Conservation (phyloP, 192 early-diverging fungal genomes). For the Fimicolochytrium jonesii region DNA sequence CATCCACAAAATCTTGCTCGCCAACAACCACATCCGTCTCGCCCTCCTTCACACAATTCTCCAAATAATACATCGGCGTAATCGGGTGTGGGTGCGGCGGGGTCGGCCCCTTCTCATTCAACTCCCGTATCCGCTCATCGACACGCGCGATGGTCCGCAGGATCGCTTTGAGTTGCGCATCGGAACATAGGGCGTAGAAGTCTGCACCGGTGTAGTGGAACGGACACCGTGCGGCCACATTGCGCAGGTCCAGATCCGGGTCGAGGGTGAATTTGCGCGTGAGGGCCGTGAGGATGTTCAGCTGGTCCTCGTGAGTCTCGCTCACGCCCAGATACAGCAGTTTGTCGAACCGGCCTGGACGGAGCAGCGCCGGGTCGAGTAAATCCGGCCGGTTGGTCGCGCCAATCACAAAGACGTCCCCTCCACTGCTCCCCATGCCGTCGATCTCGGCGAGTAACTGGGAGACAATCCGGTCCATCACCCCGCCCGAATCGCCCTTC, state of each 20-base stretch:
- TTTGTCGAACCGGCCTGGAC: constrained; percentile 98
- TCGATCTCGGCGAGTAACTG: constrained; percentile 96
- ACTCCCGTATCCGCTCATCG: constrained; percentile 44
- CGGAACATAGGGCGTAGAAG: constrained; percentile 96
- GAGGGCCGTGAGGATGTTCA: constrained; percentile 85
- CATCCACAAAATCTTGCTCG: constrained; percentile 75
- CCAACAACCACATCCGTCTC: constrained; percentile 76
- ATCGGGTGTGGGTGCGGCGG: constrained; percentile 50
- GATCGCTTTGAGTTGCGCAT: constrained; percentile 97
- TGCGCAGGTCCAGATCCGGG: constrained; percentile 67
- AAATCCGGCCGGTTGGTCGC: constrained; percentile 98
- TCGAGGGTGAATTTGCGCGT: constrained; percentile 92
- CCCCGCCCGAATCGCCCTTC: constrained; percentile 97
- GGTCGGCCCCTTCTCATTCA: constrained; percentile 27
- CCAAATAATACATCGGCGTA: constrained; percentile 87
- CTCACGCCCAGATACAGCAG: constrained; percentile 95
- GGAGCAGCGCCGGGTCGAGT: constrained; percentile 86
- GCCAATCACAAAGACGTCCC: constrained; percentile 95
- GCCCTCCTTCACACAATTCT: constrained; percentile 65
- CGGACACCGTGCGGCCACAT: constrained; percentile 80
- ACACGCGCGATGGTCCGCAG: constrained; percentile 75
- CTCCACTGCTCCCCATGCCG: constrained; percentile 59
- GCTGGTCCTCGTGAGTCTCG: constrained; percentile 78
- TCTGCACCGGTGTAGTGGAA: constrained; percentile 96
- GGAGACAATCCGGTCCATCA: constrained; percentile 98